Percentiles rank a stretch among this genome's conserved stretches.
Evolutionary conservation across 1,139 yeast genomes (phyloP).

Genomic region (Hyphopichia wangnamkhiaoensis): DNA sequence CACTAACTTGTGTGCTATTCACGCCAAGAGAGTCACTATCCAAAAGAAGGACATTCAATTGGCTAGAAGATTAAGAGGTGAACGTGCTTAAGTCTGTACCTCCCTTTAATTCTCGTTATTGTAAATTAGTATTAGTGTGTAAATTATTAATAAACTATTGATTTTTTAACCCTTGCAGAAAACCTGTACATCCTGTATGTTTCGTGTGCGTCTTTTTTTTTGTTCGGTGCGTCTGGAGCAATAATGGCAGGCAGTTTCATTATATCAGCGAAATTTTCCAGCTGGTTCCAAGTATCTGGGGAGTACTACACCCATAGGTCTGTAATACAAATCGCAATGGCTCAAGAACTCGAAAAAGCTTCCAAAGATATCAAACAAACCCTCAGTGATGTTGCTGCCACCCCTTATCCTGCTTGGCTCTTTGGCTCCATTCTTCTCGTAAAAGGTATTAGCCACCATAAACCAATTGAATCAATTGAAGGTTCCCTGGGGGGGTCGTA

Average conservation of each 20-base stretch:
- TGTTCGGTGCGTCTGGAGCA: too few species aligned
- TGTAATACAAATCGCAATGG: too few species aligned
- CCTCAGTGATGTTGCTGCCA: slow-evolving; percentile 33
- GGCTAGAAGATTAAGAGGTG: slow-evolving; percentile 99
- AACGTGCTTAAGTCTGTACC: slow-evolving; percentile 58
- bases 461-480: slow-evolving; percentile 18
- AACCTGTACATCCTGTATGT: not conserved
- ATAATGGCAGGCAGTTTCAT: not conserved
- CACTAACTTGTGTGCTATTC: slow-evolving; percentile 98
- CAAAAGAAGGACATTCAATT: slow-evolving; percentile 99
- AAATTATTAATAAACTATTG: slow-evolving; percentile 2
- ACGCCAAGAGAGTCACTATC: slow-evolving; percentile 99
- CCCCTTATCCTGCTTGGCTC: slow-evolving; percentile 58
- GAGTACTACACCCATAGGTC: too few species aligned
- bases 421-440: slow-evolving; percentile 42
- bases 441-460: slow-evolving; percentile 40
- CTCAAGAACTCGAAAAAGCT: not conserved
- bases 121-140: slow-evolving; percentile 7
- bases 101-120: not conserved
- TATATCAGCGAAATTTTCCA: too few species aligned
- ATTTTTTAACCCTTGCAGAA: not conserved
- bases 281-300: too few species aligned
- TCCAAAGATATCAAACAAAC: not conserved
- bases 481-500: slow-evolving; percentile 34
- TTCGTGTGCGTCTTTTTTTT: not conserved